Base-by-base conservation (phyloP, 805 yeast genomes). In the Ogataea polymorpha region DNA sequence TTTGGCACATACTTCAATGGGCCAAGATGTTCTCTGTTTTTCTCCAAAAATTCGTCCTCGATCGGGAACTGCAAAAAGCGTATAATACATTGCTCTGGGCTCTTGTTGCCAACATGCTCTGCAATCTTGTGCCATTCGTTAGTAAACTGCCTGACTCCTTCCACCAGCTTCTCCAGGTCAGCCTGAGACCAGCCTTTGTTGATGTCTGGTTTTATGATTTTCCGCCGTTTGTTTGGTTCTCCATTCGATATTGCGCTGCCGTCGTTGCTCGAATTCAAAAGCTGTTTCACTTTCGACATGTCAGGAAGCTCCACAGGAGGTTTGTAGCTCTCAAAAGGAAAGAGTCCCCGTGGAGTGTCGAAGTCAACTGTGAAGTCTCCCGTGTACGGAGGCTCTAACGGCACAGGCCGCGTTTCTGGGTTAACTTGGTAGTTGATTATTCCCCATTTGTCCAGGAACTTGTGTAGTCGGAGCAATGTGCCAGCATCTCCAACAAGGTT, bases 401-500 rank as follows among this genome's bases (percentile, higher is more conserved):
- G 70, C 18, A 74, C 73, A 3, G 95, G 93, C 48, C 81, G 75
- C 39, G 80, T 70, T 48, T 79, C 85, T 1, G 90, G 86, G 58
- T 83, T 86, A 2, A 90, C 95, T 62, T 90, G 97, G 61, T 90
- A 90, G 63, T 90, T 90, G 39, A 90, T 86, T 37, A 90, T 69
- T 0, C 97, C 97, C 97, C 97, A 90, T 60, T 84, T 85, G 52
- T 80, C 86, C 43, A 90, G 67, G 58, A 90, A 89, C 38, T 81
- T 74, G 57, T 87, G 96, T 7, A 90, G 79, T 48, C 96, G 77
- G 72, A 89, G 76, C 45, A 90, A 75, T 0, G 96, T 78, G 2
- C 95, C 91, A 6, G 88, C 96, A 67, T 90, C 97, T 42, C 96
- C 95, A 11, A 87, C 89, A 42, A 90, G 71, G 52, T 87, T 87